phyloP scores from a whole-genome alignment of 2,329 filamentous ascomycete genomes.

The Phyllosticta paracitricarpa region DNA sequence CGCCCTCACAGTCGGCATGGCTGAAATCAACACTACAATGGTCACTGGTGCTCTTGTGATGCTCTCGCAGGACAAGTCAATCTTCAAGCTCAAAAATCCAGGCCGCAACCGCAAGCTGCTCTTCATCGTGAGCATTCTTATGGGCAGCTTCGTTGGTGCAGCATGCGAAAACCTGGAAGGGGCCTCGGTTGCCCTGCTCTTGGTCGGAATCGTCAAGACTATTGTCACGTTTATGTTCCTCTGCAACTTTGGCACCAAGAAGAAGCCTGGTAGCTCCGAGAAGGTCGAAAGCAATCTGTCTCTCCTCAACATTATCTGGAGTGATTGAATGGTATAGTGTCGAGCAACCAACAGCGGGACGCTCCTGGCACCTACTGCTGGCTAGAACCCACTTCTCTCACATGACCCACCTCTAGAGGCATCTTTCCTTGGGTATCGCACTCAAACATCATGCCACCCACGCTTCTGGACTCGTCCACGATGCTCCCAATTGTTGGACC shows the following conservation, averaged over 20 bases:
- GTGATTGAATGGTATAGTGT: not conserved
- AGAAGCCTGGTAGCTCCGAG: constrained; percentile 9
- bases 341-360: not conserved
- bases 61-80: constrained; percentile 15
- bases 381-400: not conserved
- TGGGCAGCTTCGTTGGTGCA: constrained; percentile 19
- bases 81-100: constrained; percentile 15
- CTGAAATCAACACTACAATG: constrained; percentile 23
- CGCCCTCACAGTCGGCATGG: constrained; percentile 16
- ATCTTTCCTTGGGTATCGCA: not conserved
- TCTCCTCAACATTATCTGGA: constrained; percentile 4
- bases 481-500: not conserved
- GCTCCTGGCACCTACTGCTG: not conserved
- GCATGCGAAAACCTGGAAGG: constrained; percentile 11
- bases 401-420: not conserved
- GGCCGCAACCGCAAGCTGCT: constrained; percentile 16
- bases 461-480: not conserved
- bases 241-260: constrained; percentile 16
- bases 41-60: constrained; percentile 20
- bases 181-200: constrained; percentile 15
- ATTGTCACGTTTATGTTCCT: constrained; percentile 16
- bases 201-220: constrained; percentile 15
- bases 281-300: constrained; percentile 2
- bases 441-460: not conserved
- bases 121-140: constrained; percentile 16